Evolutionary conservation across 768 basidiomycete species (phyloP), one percentile per base, ranked within the genome.

Genomic region (Trametes villosa): DNA sequence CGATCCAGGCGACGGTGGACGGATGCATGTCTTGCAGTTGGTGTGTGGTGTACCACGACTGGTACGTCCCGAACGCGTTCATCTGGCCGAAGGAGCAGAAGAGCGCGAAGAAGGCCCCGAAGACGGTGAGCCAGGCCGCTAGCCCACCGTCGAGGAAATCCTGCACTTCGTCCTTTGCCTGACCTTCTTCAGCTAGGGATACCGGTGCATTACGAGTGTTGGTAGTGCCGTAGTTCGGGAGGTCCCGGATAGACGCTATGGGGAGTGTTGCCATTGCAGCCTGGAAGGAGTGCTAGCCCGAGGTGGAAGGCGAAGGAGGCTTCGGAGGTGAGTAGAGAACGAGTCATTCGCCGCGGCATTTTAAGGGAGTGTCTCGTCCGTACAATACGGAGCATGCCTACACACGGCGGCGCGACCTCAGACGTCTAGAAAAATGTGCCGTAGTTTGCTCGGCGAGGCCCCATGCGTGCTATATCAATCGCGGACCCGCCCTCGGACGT

Each of bases 11-110:
- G 41, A 70, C 54, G 22, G 66, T 65, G 1, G 68, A 70, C 0
- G 68, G 75, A 15, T 83, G 72, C 38, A 79, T 61, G 61, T 77
- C 70, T n/a, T 70, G 70, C 20, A 90, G 77, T 68, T 89, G 84
- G 68, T 90, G 83, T 11, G 69, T 71, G 9, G 79, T 76, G 65
- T 90, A 89, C 83, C 84, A 89, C 17, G 83, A 74, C 71, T 89
- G 86, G 70, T 83, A 90, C 46, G 86, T 87, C 18, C 88, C 88
- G 60, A 89, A 90, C 44, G 87, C 82, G 52, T 78, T 86, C 78
- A 89, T 82, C 62, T 85, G 86, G 11, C 88, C 88, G 69, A 91
- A 88, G 2, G 86, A 85, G 67, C 81, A 86, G 72, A 88, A 84
- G 8, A 90, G 76, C 9, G 84, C 83, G 38, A 87, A 68, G 70